phyloP scores from a whole-genome alignment of 306 rosid genomes.

The Dalbergia cochinchinensis region DNA sequence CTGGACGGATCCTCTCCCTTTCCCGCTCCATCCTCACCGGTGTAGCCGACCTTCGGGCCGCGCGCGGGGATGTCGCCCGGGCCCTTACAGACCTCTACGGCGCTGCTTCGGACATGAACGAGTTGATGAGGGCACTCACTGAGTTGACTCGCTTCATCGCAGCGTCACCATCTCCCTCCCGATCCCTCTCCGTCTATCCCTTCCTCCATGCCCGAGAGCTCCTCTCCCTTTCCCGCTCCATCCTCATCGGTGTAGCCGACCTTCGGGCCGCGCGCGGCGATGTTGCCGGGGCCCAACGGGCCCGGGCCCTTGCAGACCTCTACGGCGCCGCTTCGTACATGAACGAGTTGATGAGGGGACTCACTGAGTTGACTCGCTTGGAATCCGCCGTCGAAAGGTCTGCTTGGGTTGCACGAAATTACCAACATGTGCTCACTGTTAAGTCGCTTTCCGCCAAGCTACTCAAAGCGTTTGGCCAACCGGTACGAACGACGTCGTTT shows the following conservation, averaged over 20 bases:
- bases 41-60: conserved; percentile 78
- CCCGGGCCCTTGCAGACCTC: conserved; percentile 59
- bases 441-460: conserved; percentile 63
- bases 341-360: conserved; percentile 62
- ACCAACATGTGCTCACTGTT: conserved; percentile 56
- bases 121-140: conserved; percentile 61
- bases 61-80: conserved; percentile 76
- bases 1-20: conserved; percentile 62
- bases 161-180: conserved; percentile 54
- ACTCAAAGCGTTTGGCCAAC: conserved; percentile 60
- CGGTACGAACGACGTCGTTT: conserved; percentile 66
- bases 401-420: conserved; percentile 66
- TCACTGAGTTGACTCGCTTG: conserved; percentile 63
- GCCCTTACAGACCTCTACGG: conserved; percentile 61
- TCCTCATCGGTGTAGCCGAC: conserved; percentile 73
- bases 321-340: conserved; percentile 67
- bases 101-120: conserved; percentile 64
- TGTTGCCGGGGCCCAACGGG: conserved; percentile 65
- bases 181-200: conserved; percentile 59
- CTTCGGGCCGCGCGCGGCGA: conserved; percentile 84
- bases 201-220: conserved; percentile 55
- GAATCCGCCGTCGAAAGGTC: conserved; percentile 60
- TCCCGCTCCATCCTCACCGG: conserved; percentile 71
- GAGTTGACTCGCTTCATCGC: conserved; percentile 60
- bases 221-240: conserved; percentile 72